A percentile compares a stretch with the other conserved stretches of the same genome.
Conservation (phyloP, 108 stramenopile genomes). For the Cyclotella baltica region DNA sequence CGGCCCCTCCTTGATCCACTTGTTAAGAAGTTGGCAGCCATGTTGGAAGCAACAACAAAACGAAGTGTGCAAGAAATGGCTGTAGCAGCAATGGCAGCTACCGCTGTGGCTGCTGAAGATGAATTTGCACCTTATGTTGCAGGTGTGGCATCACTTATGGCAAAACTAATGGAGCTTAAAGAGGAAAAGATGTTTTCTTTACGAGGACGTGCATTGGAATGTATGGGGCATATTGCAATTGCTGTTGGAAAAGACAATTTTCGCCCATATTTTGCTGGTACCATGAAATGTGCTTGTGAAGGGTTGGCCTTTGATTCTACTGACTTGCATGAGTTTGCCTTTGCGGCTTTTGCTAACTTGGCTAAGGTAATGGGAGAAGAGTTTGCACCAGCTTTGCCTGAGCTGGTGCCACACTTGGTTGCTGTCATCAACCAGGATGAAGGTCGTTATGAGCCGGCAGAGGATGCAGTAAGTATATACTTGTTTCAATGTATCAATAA, state of each 20-base stretch:
- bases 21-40: conserved; percentile 87
- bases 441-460: conserved; percentile 78
- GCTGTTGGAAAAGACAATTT: conserved; percentile 95
- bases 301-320: conserved; percentile 87
- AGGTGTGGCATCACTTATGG: conserved; percentile 86
- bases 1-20: conserved; percentile 91
- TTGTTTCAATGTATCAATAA: too few relatives aligned
- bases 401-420: conserved; percentile 93
- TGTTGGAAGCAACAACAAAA: conserved; percentile 92
- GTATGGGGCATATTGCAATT: conserved; percentile 99
- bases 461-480: conserved; percentile 43
- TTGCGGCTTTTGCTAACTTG: conserved; percentile 95
- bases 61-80: conserved; percentile 97
- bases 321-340: conserved; percentile 96
- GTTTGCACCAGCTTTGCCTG: conserved; percentile 88
- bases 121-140: conserved; percentile 95
- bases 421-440: conserved; percentile 85
- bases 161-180: conserved; percentile 79
- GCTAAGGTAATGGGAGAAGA: conserved; percentile 97
- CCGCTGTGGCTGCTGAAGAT: conserved; percentile 96
- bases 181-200: conserved; percentile 85
- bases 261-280: conserved; percentile 92
- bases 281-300: conserved; percentile 91
- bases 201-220: conserved; percentile 96
- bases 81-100: conserved; percentile 95